phyloP scores from a whole-genome alignment of 2,329 filamentous ascomycete genomes.

The Didymella exigua region DNA sequence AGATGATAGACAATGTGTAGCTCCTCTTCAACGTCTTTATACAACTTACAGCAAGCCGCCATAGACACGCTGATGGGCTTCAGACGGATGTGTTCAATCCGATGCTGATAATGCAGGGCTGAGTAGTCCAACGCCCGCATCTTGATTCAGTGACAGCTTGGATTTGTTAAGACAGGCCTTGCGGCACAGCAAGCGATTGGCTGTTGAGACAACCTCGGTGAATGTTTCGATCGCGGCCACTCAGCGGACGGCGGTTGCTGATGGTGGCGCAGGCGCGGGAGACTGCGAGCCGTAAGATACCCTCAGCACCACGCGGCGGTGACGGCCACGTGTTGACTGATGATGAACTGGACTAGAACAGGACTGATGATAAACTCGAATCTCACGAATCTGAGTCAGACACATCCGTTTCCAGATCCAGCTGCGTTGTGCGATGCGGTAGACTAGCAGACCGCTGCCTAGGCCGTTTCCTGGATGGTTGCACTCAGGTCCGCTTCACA shows the following conservation, averaged over 20 bases:
- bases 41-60: slow-evolving; percentile 8
- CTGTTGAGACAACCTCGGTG: neutral
- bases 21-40: slow-evolving; percentile 32
- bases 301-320: neutral
- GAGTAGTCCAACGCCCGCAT: slow-evolving; percentile 13
- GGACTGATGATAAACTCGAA: no score
- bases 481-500: neutral
- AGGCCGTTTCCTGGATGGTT: neutral
- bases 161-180: slow-evolving; percentile 18
- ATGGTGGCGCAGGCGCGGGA: slow-evolving; percentile 17
- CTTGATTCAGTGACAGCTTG: slow-evolving; percentile 21
- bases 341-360: neutral
- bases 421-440: neutral
- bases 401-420: neutral
- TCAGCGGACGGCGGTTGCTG: slow-evolving; percentile 19
- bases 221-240: slow-evolving; percentile 16
- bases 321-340: neutral
- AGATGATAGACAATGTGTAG: slow-evolving; percentile 24
- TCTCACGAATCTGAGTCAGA: no score
- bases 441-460: neutral
- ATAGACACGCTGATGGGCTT: neutral
- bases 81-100: slow-evolving; percentile 8
- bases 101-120: slow-evolving; percentile 13
- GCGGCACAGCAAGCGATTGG: slow-evolving; percentile 24
- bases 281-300: slow-evolving; percentile 13